Evolutionary conservation across 2,329 filamentous ascomycete genomes (phyloP).

Genomic region (Fusarium equiseti): DNA sequence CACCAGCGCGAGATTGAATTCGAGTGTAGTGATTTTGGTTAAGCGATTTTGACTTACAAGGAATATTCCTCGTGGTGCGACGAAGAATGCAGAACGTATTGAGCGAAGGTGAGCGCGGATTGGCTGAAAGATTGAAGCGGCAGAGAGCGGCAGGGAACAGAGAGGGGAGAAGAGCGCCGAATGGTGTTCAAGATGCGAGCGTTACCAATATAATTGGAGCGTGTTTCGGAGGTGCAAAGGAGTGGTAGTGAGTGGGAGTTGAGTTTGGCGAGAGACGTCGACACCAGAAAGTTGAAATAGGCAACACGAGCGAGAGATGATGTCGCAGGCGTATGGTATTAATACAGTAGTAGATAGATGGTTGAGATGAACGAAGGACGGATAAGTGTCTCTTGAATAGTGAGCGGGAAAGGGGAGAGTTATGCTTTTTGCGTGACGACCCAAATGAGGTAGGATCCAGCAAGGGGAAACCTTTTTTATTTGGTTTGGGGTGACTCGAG

Average conservation of each 20-base stretch:
- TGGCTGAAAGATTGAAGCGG: constrained; percentile 27
- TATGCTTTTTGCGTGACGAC: constrained; percentile 42
- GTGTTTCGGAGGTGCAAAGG: constrained; percentile 48
- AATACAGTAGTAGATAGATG: constrained; percentile 3
- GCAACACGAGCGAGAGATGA: constrained; percentile 51
- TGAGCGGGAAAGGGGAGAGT: constrained; percentile 34
- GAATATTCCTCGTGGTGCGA: constrained; percentile 49
- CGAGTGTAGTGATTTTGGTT: constrained; percentile 21
- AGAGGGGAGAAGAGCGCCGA: constrained; percentile 47
- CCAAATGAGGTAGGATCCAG: constrained; percentile 33
- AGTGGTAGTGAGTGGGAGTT: constrained; percentile 44
- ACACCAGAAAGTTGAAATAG: constrained; percentile 51
- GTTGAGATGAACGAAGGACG: constrained; percentile 27
- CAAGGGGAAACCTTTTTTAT: constrained; percentile 39
- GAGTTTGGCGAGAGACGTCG: constrained; percentile 48
- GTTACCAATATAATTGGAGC: constrained; percentile 53
- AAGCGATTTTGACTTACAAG: constrained; percentile 54
- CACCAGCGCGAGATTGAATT: constrained; percentile 16
- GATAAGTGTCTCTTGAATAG: constrained; percentile 42
- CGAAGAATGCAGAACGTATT: constrained; percentile 34
- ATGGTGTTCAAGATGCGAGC: constrained; percentile 50
- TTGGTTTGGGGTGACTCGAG: constrained; percentile 40
- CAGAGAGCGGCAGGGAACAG: constrained; percentile 38
- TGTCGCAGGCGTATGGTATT: constrained; percentile 47
- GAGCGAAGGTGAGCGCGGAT: constrained; percentile 42